A percentile compares a stretch with the other conserved stretches of the same genome.
Conservation (phyloP, 805 yeast species). For the Nakazawaea ernobii region DNA sequence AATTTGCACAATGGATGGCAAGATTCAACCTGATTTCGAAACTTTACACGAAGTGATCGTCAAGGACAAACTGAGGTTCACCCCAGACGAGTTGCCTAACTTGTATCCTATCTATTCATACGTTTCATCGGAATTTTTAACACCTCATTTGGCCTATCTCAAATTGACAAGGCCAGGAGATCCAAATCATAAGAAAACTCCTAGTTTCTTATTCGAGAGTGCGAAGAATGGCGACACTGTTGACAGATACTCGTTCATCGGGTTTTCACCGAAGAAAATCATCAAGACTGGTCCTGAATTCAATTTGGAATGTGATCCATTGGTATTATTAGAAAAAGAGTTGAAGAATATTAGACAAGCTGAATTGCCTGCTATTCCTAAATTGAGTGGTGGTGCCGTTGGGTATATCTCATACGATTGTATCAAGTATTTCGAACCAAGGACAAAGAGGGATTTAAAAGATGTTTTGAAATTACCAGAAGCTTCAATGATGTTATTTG, state of each 20-base stretch:
- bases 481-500: conserved; percentile 86
- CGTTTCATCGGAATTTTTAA: conserved; percentile 69
- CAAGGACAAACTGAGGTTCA: conserved; percentile 25
- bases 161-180: conserved; percentile 68
- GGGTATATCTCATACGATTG: conserved; percentile 97
- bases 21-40: conserved; percentile 47
- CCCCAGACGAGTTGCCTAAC: conserved; percentile 39
- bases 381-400: conserved; percentile 90
- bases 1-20: conserved; percentile 4
- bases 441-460: conserved; percentile 64
- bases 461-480: conserved; percentile 88
- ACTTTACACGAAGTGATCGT: conserved; percentile 35
- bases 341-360: conserved; percentile 61
- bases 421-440: conserved; percentile 94
- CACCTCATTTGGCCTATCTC: conserved; percentile 88
- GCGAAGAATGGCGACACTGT: conserved; percentile 86
- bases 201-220: conserved; percentile 82
- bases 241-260: conserved; percentile 88
- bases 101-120: conserved; percentile 77
- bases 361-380: conserved; percentile 75
- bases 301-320: conserved; percentile 72
- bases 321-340: conserved; percentile 68
- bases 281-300: conserved; percentile 75
- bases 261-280: conserved; percentile 74
- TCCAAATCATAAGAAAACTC: conserved; percentile 41